These are phyloP conservation scores for Grifola frondosa DNA, from an alignment of 1,284 basidiomycete genomes.

Conservation along the genomic window DNA sequence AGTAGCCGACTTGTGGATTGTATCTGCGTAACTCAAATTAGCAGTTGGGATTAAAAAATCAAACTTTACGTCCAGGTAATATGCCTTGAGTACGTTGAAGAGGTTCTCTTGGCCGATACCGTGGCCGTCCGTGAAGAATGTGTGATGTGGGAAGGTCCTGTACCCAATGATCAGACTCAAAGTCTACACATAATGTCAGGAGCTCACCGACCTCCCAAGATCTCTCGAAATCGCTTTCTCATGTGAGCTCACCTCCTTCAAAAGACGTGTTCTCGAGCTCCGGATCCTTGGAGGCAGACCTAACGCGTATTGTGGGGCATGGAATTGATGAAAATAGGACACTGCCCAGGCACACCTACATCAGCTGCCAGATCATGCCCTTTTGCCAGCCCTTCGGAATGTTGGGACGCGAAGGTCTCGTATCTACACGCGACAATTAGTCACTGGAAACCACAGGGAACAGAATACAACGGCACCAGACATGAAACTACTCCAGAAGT, in stretches of 20 bases:
- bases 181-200: conserved; percentile 1
- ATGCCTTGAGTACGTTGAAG: conserved; percentile 96
- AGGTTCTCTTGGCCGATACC: conserved; percentile 94
- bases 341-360: conserved; percentile 49
- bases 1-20: conserved; percentile 96
- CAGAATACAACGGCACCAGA: too few species aligned
- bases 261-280: conserved; percentile 85
- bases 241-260: conserved; percentile 83
- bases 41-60: conserved; percentile 5
- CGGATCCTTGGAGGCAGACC: conserved; percentile 86
- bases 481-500: conserved; percentile 95
- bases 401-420: conserved; percentile 74
- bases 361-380: conserved; percentile 98
- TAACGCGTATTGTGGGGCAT: conserved; percentile 26
- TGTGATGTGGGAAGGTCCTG: conserved; percentile 93
- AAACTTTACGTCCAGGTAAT: conserved; percentile 67
- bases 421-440: conserved; percentile 77
- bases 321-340: conserved; percentile 1
- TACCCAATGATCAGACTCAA: conserved; percentile 2
- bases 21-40: conserved; percentile 53
- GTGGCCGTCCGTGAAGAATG: conserved; percentile 88
- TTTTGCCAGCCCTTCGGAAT: conserved; percentile 76
- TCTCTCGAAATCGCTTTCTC: conserved; percentile 94
- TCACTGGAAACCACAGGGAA: too few species aligned
- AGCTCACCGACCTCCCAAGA: conserved; percentile 60